Evolutionary conservation across 2,329 filamentous ascomycete species (phyloP).

Genomic region (Calonectria fujianensis): DNA sequence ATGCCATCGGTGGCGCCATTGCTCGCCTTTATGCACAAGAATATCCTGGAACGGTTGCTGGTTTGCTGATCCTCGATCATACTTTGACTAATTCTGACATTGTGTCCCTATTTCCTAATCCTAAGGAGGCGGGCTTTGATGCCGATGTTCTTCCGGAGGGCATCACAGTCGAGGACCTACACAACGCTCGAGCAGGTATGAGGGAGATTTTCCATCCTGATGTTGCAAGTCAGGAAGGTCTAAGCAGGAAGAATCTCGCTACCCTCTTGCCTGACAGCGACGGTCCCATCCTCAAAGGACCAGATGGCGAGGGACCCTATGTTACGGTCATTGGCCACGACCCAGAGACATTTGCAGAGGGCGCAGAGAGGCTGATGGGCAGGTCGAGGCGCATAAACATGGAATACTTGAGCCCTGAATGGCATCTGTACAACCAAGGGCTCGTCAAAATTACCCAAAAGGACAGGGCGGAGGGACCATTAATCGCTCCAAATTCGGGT

Average conservation of each 20-base stretch:
- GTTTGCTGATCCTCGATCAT: conserved; percentile 72
- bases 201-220: conserved; percentile 48
- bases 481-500: conserved; percentile 42
- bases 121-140: conserved; percentile 68
- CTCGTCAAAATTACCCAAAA: conserved; percentile 65
- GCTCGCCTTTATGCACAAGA: conserved; percentile 70
- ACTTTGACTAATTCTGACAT: conserved; percentile 76
- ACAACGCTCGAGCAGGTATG: conserved; percentile 33
- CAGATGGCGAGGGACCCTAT: conserved; percentile 11
- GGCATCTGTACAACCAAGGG: conserved; percentile 72
- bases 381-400: conserved; percentile 61
- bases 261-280: conserved; percentile 45
- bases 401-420: conserved; percentile 71
- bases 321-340: conserved; percentile 52
- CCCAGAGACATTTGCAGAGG: conserved; percentile 45
- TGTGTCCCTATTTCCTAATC: conserved; percentile 73
- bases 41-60: conserved; percentile 66
- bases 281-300: conserved; percentile 39
- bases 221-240: conserved; percentile 46
- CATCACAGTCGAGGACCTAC: conserved; percentile 36
- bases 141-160: conserved; percentile 41
- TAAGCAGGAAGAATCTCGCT: conserved; percentile 47
- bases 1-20: conserved; percentile 58
- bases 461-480: conserved; percentile 59
- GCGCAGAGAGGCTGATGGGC: conserved; percentile 26